Evolutionary conservation across 2,329 filamentous ascomycete genomes (phyloP), one percentile per base, ranked within the genome.

Genomic region (Chrysosporium queenslandicum): DNA sequence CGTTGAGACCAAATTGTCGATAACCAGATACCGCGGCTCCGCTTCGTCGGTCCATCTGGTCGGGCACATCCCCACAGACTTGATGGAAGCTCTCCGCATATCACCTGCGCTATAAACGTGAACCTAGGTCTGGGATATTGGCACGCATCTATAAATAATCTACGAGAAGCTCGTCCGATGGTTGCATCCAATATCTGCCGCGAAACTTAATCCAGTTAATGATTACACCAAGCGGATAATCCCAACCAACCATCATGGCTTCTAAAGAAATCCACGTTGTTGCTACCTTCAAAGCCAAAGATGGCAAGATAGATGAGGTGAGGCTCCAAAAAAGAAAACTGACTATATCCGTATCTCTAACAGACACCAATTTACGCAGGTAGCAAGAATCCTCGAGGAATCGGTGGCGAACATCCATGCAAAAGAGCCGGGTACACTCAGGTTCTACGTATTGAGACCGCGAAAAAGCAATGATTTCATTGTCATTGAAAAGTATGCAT

Each of bases 241-340:
- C 18, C 11, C 5, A 2, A 23, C n/a, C 16, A 3, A 29, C 11
- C 47, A 56, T 23, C 46, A 67, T 66, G 64, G 55, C 61, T 8
- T 57, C 56, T 4, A 55, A 58, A 42, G 63, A 62, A 54, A 59
- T 66, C 20, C 64, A 67, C 46, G 56, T 65, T 40, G 54, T 63
- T 14, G 65, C 63, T 11, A 58, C 61, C 8, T 54, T 67, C 39
- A 58, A 58, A 42, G 60, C 63, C 12, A 63, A 66, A 57, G 58
- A 64, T 2, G 64, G 59, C 41, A 66, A 67, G 30, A 57, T 61
- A 7, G 60, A 65, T 27, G 65, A 66, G 53, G 66, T 67, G 8
- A 50, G 59, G 49, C 18, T 20, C 2, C 29, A 7, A 25, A 36
- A 12, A 9, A 14, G 27, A n/a, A 23, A 3, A 23, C 12, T 2